phyloP scores from a whole-genome alignment of 306 rosid species.

The Hippophae rhamnoides region DNA sequence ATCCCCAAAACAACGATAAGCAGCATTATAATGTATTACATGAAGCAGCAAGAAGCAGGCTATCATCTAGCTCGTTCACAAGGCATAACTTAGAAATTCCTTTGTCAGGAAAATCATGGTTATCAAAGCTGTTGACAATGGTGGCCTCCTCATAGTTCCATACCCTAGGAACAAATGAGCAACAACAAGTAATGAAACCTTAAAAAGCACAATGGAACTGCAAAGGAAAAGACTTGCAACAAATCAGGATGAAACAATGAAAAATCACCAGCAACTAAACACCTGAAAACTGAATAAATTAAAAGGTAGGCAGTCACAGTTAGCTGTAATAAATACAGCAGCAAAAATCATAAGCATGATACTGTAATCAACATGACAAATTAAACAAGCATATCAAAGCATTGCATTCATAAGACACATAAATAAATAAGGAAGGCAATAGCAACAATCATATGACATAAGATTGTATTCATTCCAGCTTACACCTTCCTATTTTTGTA shows the following conservation, averaged over 20 bases:
- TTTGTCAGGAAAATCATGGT: conserved; percentile 82
- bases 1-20: conserved; percentile 6
- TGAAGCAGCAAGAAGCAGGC: conserved; percentile 96
- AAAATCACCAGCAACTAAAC: too few species aligned
- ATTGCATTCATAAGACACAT: too few species aligned
- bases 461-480: too few species aligned
- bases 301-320: too few species aligned
- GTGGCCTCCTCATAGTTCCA: conserved; percentile 84
- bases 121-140: conserved; percentile 81
- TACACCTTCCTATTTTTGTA: too few species aligned
- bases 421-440: too few species aligned
- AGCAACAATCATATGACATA: too few species aligned
- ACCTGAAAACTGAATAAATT: too few species aligned
- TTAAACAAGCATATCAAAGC: too few species aligned
- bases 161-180: conserved; percentile 36
- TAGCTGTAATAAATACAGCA: too few species aligned
- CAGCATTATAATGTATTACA: conserved; percentile 40
- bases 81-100: conserved; percentile 92
- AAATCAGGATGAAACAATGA: background rate
- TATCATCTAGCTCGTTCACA: conserved; percentile 90
- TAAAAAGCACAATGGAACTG: conserved; percentile 16
- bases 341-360: too few species aligned
- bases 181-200: background rate
- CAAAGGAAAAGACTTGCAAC: background rate
- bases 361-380: too few species aligned